Evolutionary conservation across 179 eudicot species (phyloP).

Genomic region (Beta corolliflora): DNA sequence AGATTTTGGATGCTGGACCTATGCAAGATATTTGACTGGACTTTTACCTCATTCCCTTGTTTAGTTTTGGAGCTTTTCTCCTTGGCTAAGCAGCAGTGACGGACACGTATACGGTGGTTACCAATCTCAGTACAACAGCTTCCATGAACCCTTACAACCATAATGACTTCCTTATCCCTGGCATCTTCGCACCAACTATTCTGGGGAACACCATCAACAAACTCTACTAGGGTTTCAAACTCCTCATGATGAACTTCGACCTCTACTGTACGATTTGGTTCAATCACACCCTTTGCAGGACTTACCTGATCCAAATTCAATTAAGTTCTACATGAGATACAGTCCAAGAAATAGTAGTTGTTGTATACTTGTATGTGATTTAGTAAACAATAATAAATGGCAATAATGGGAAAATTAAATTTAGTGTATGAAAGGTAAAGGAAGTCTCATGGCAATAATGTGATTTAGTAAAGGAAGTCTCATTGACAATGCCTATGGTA

Average conservation of each 20-base stretch:
- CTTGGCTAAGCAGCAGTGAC: conserved; percentile 63
- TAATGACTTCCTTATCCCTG: conserved; percentile 77
- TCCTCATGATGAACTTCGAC: conserved; percentile 71
- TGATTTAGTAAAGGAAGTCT: too few relatives aligned
- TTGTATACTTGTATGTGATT: neutral
- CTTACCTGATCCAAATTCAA: conserved; percentile 55
- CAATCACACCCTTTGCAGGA: conserved; percentile 73
- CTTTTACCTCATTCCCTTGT: conserved; percentile 24
- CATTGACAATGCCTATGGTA: too few relatives aligned
- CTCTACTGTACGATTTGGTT: conserved; percentile 72
- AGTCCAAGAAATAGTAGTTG: neutral
- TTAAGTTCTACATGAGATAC: conserved; percentile 17
- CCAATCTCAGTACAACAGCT: conserved; percentile 49
- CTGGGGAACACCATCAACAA: conserved; percentile 75
- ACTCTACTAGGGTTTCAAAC: conserved; percentile 72
- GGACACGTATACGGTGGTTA: conserved; percentile 81
- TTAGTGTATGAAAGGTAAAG: too few relatives aligned
- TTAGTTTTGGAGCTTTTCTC: conserved; percentile 31
- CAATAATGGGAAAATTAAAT: too few relatives aligned
- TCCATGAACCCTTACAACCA: conserved; percentile 64
- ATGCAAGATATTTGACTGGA: conserved; percentile 57
- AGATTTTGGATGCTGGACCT: conserved; percentile 68
- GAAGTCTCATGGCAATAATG: too few relatives aligned
- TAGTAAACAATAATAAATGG: neutral
- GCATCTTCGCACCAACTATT: conserved; percentile 98